A percentile compares a stretch with the other conserved stretches of the same genome.
These are phyloP conservation scores for Dothistroma pini DNA, from an alignment of 2,329 filamentous ascomycete species.

Conservation along the genomic window DNA sequence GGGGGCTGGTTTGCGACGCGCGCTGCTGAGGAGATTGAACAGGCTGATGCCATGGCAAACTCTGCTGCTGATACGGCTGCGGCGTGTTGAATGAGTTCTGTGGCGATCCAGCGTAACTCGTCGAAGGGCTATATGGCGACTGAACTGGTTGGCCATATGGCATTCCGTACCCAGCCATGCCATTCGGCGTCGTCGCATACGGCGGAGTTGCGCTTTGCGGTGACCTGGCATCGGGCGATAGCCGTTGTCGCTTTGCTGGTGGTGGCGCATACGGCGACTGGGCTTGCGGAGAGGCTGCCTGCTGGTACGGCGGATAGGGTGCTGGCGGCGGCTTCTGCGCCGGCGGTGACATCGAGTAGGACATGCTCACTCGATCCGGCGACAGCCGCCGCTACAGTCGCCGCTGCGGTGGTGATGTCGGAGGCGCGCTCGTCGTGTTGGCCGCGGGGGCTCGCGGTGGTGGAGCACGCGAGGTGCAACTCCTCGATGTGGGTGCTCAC, in stretches of 20 bases:
- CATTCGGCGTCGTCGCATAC: constrained; percentile 36
- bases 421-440: background rate
- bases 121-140: constrained; percentile 28
- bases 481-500: constrained; percentile 18
- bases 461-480: constrained; percentile 17
- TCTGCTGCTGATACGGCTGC: constrained; percentile 28
- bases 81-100: constrained; percentile 33
- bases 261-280: constrained; percentile 53
- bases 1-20: constrained; percentile 22
- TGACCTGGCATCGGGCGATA: constrained; percentile 66
- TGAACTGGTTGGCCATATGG: constrained; percentile 39
- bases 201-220: constrained; percentile 51
- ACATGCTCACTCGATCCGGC: constrained; percentile 20
- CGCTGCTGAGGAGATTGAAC: constrained; percentile 21
- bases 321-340: constrained; percentile 27
- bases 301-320: constrained; percentile 51
- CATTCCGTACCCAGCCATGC: constrained; percentile 31
- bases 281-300: constrained; percentile 32
- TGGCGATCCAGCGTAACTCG: constrained; percentile 24
- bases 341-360: constrained; percentile 33
- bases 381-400: constrained; percentile 7
- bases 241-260: constrained; percentile 68
- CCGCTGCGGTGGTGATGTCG: constrained; percentile 9
- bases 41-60: constrained; percentile 10
- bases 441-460: background rate